phyloP scores from a whole-genome alignment of 257 asterid genomes.

The Gynochthodes officinalis region DNA sequence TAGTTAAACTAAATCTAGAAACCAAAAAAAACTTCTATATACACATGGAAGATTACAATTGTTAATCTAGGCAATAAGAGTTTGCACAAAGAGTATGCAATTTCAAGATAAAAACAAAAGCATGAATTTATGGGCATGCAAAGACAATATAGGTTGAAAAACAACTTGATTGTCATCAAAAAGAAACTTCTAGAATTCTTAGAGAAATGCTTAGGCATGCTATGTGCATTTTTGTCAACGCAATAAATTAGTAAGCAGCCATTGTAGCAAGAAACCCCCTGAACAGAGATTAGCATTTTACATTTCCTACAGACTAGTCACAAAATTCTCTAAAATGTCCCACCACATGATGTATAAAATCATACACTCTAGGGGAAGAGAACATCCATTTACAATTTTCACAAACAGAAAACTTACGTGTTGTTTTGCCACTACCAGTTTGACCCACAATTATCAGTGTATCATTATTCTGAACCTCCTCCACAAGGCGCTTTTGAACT shows the following conservation, averaged over 20 bases:
- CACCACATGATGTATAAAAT: not conserved
- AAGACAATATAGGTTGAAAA: not conserved
- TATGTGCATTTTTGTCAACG: not conserved
- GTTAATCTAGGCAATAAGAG: not conserved
- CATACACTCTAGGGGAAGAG: not conserved
- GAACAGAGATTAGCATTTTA: no score
- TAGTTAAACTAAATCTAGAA: not conserved
- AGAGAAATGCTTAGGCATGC: not conserved
- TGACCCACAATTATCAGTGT: conserved; percentile 91
- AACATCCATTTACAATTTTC: not conserved
- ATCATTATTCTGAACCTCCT: conserved; percentile 73
- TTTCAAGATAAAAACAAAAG: not conserved
- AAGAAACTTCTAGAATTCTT: not conserved
- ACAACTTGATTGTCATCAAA: not conserved
- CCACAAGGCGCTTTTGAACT: conserved; percentile 81
- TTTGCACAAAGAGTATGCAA: not conserved
- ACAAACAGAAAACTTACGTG: conserved; percentile 58
- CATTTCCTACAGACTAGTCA: not conserved
- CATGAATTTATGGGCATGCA: not conserved
- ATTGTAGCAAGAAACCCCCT: not conserved
- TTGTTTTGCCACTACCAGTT: conserved; percentile 97
- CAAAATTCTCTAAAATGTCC: not conserved
- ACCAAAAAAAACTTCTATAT: not conserved
- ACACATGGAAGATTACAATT: not conserved
- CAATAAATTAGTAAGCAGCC: not conserved